phyloP scores from a whole-genome alignment of 2,329 filamentous ascomycete genomes.

The Neofusicoccum umdonicola region DNA sequence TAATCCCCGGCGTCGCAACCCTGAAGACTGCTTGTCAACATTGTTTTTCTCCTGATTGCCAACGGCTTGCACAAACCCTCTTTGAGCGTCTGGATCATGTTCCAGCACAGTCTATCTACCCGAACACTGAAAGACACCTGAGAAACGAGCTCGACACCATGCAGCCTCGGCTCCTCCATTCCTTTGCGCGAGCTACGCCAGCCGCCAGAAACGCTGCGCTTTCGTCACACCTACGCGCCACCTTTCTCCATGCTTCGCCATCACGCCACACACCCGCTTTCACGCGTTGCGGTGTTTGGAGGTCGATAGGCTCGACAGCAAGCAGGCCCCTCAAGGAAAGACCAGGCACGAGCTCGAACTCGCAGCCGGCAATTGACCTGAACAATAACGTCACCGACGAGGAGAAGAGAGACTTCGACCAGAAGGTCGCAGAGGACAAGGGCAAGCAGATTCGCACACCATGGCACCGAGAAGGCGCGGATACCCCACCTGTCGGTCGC shows the following conservation, averaged over 20 bases:
- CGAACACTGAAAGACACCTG: not conserved
- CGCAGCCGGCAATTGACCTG: slow-evolving; percentile 38
- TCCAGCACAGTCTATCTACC: too few species aligned
- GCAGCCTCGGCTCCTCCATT: slow-evolving; percentile 5
- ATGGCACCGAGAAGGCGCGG: slow-evolving; percentile 64
- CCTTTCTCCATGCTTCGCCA: not conserved
- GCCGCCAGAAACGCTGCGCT: not conserved
- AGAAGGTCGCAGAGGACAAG: slow-evolving; percentile 47
- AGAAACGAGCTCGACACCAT: not conserved
- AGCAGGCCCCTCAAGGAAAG: not conserved
- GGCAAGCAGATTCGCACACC: slow-evolving; percentile 60
- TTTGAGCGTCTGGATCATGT: not conserved
- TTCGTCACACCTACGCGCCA: not conserved
- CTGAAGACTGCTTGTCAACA: not conserved
- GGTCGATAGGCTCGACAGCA: not conserved
- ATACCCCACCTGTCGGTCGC: slow-evolving; percentile 55
- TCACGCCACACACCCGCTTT: not conserved
- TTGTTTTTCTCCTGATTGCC: not conserved
- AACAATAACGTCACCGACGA: slow-evolving; percentile 45
- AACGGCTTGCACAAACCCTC: not conserved
- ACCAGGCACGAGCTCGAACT: slow-evolving; percentile 28
- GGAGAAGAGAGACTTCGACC: slow-evolving; percentile 47
- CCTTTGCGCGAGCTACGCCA: not conserved
- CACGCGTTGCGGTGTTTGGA: not conserved
- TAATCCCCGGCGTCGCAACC: not conserved